Evolutionary conservation across 108 stramenopile species (phyloP).

Genomic region (Skeletonema marinoi): DNA sequence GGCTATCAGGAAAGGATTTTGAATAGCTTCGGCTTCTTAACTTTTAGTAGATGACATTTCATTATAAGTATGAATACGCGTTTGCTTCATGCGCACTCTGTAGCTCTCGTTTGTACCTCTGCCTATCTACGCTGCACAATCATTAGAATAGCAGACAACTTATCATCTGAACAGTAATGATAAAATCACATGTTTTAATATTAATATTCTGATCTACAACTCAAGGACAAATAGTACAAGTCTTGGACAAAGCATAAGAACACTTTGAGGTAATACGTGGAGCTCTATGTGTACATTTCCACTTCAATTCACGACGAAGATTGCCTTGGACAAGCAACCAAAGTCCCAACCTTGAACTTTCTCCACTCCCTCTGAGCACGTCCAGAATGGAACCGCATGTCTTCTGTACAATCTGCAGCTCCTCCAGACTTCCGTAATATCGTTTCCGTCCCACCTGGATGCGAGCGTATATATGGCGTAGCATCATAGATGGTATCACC

Average conservation of each 20-base stretch:
- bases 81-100: not conserved
- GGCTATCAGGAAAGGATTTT: constrained; percentile 26
- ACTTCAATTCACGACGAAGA: not conserved
- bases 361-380: constrained; percentile 61
- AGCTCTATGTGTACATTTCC: constrained; percentile 1
- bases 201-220: not conserved
- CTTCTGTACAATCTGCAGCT: constrained; percentile 65
- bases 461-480: constrained; percentile 63
- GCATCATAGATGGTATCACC: constrained; percentile 80
- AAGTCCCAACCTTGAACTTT: constrained; percentile 55
- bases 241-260: constrained; percentile 13
- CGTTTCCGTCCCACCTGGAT: constrained; percentile 75
- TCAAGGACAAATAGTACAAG: not conserved
- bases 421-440: constrained; percentile 75
- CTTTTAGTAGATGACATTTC: not conserved
- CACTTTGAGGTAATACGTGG: not conserved
- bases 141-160: not conserved
- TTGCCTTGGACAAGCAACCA: constrained; percentile 32
- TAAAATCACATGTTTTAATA: not conserved
- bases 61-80: too few relatives aligned
- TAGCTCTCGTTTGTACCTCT: too few relatives aligned
- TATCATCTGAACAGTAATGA: not conserved
- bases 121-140: not conserved
- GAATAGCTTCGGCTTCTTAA: constrained; percentile 1
- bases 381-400: constrained; percentile 72